Conservation (phyloP, 2,329 filamentous ascomycete species). For the Paracamarosporium sp. region DNA sequence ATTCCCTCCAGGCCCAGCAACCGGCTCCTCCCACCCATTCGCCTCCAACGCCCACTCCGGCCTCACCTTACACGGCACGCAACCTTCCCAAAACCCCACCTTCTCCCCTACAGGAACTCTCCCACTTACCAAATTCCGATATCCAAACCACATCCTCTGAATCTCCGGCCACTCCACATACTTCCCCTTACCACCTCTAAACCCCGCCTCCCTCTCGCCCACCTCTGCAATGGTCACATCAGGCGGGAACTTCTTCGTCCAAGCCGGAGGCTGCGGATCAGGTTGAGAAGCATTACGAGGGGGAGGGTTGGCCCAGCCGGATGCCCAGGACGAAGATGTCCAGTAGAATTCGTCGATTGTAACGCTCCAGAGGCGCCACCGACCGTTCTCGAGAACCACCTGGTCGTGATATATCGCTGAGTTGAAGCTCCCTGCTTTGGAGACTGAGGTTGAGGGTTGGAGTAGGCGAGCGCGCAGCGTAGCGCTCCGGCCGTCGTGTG, state of each 20-base stretch:
- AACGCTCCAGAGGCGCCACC: constrained; percentile 34
- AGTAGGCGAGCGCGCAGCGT: constrained; percentile 27
- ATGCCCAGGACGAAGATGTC: constrained; percentile 28
- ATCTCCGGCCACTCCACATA: constrained; percentile 33
- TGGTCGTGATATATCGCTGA: constrained; percentile 36
- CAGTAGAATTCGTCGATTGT: constrained; percentile 39
- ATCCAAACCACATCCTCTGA: constrained; percentile 33
- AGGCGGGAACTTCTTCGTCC: constrained; percentile 30
- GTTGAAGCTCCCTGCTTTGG: constrained; percentile 29
- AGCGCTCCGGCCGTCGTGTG: constrained; percentile 30
- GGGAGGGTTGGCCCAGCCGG: constrained; percentile 29
- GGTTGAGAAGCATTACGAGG: constrained; percentile 21
- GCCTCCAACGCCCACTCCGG: constrained; percentile 25
- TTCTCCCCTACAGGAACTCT: constrained; percentile 24
- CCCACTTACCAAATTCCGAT: constrained; percentile 30
- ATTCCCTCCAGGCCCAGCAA: constrained; percentile 14
- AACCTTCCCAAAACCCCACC: constrained; percentile 26
- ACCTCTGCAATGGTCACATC: constrained; percentile 27
- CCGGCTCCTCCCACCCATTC: constrained; percentile 33
- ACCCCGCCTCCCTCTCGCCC: constrained; percentile 28
- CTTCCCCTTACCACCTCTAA: constrained; percentile 25
- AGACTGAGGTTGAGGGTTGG: constrained; percentile 29
- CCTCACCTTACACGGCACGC: constrained; percentile 27
- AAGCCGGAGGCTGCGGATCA: constrained; percentile 24
- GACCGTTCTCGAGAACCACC: constrained; percentile 29